phyloP scores from a whole-genome alignment of 129 eudicot genomes.

The Saposhnikovia divaricata region DNA sequence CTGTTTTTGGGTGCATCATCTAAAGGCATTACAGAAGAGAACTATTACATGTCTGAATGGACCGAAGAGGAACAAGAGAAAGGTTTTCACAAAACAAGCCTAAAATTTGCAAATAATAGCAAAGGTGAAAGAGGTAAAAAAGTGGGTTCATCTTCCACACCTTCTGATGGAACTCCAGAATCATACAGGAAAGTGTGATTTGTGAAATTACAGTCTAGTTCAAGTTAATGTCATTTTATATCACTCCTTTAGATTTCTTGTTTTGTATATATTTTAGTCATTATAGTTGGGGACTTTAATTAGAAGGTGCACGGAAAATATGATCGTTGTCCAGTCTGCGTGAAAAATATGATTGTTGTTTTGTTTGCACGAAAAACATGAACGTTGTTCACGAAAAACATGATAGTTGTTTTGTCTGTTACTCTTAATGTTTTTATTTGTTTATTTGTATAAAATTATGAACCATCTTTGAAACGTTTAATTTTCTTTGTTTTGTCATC shows the following conservation, averaged over 20 bases:
- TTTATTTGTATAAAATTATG: too few species aligned
- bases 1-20: constrained; percentile 61
- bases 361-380: too few species aligned
- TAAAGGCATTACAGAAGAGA: constrained; percentile 62
- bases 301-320: not conserved
- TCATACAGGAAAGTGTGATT: constrained; percentile 15
- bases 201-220: not conserved
- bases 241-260: not conserved
- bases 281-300: not conserved
- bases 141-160: constrained; percentile 29
- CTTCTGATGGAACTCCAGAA: constrained; percentile 21
- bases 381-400: too few species aligned
- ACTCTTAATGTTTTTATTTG: too few species aligned
- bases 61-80: constrained; percentile 38
- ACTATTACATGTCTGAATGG: constrained; percentile 79
- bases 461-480: too few species aligned
- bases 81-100: constrained; percentile 54
- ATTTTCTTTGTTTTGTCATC: too few species aligned
- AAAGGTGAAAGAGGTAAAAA: constrained; percentile 52
- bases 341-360: too few species aligned
- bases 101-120: constrained; percentile 65
- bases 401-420: too few species aligned
- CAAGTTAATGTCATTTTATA: not conserved
- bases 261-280: not conserved
- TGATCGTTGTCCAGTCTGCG: too few species aligned